Evolutionary conservation across 2,329 filamentous ascomycete genomes (phyloP).

Genomic region (Xylariales sp.): DNA sequence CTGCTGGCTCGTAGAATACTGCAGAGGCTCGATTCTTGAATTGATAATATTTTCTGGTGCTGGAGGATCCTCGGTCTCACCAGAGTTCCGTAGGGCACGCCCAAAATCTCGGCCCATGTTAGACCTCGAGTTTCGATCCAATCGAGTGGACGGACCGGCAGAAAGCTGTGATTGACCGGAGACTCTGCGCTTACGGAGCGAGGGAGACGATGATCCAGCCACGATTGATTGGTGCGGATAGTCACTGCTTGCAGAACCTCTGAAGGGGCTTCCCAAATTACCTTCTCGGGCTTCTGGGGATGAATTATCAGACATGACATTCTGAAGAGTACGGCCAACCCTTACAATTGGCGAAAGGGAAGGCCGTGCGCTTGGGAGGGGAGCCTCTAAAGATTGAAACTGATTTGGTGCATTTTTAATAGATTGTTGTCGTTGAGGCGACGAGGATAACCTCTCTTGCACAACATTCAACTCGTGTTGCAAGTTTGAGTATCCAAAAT

Average conservation of each 20-base stretch:
- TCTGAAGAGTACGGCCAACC: constrained; percentile 66
- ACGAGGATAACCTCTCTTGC: constrained; percentile 39
- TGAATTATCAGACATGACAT: constrained; percentile 68
- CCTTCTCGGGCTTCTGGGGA: constrained; percentile 65
- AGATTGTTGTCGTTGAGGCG: constrained; percentile 40
- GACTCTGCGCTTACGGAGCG: constrained; percentile 34
- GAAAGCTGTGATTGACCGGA: constrained; percentile 35
- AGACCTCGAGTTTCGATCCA: constrained; percentile 40
- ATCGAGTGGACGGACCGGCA: constrained; percentile 33
- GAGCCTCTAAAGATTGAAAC: constrained; percentile 41
- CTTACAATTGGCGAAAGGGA: constrained; percentile 68
- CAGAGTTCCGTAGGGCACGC: constrained; percentile 30
- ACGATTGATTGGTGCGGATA: constrained; percentile 43
- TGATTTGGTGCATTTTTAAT: constrained; percentile 38
- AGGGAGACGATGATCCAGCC: constrained; percentile 43
- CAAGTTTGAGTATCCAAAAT: constrained; percentile 41
- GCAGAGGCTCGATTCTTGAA: constrained; percentile 32
- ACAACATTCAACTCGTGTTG: constrained; percentile 42
- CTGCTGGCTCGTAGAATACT: constrained; percentile 23
- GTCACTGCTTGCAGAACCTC: constrained; percentile 52
- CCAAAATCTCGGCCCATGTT: constrained; percentile 38
- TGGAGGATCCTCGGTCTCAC: constrained; percentile 38
- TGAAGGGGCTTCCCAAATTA: constrained; percentile 67
- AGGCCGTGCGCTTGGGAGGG: constrained; percentile 39
- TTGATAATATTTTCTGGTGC: constrained; percentile 34